Percentiles rank a stretch among this genome's conserved stretches.
These are phyloP conservation scores for Aspergillus baeticus DNA, from an alignment of 495 filamentous ascomycete genomes.

Conservation along the genomic window DNA sequence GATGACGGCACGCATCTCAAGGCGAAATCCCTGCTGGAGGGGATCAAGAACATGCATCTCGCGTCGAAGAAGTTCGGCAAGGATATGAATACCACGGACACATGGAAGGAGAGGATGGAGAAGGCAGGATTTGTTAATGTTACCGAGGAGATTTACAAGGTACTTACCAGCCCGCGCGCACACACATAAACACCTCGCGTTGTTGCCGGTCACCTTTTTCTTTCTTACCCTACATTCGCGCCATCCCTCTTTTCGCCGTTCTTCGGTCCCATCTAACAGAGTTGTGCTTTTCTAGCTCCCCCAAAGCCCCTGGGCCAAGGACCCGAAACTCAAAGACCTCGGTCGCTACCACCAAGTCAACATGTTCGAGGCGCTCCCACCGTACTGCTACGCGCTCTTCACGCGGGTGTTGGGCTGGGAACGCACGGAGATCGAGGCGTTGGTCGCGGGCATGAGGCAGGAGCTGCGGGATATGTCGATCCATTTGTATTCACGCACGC, in stretches of 20 bases:
- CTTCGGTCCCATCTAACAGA: neutral
- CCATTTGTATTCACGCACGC: slow-evolving; percentile 43
- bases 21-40: slow-evolving; percentile 32
- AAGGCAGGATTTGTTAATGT: slow-evolving; percentile 58
- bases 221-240: too few species aligned
- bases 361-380: slow-evolving; percentile 47
- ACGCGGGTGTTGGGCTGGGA: slow-evolving; percentile 55
- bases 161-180: too few species aligned
- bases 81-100: slow-evolving; percentile 29
- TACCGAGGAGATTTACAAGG: slow-evolving; percentile 41
- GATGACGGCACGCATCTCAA: slow-evolving; percentile 52
- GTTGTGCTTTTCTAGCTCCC: slow-evolving; percentile 31
- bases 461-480: slow-evolving; percentile 49
- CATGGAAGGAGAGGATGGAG: slow-evolving; percentile 46
- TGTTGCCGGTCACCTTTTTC: too few species aligned
- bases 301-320: slow-evolving; percentile 53
- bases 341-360: slow-evolving; percentile 47
- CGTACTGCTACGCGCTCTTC: slow-evolving; percentile 52
- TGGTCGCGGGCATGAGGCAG: slow-evolving; percentile 51
- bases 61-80: slow-evolving; percentile 37
- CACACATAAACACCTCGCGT: too few species aligned
- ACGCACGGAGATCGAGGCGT: slow-evolving; percentile 49
- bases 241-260: too few species aligned
- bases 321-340: slow-evolving; percentile 49
- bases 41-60: slow-evolving; percentile 29